These are phyloP conservation scores for Asclepias syriaca DNA, from an alignment of 257 asterid genomes.

Conservation along the genomic window DNA sequence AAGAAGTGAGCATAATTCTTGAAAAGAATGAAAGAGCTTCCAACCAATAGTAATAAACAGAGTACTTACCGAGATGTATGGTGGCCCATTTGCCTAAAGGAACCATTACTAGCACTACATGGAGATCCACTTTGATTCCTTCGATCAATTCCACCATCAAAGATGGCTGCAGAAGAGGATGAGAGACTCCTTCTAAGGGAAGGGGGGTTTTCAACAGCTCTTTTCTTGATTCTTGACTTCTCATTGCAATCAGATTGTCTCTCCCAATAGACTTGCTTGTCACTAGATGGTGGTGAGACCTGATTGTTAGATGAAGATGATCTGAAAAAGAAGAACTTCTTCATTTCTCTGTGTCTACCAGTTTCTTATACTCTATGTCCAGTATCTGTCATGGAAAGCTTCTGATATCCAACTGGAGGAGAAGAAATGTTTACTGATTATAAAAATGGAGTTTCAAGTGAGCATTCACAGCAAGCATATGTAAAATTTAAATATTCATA, in stretches of 20 bases:
- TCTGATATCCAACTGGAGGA: constrained; percentile 8
- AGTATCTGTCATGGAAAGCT: constrained; percentile 23
- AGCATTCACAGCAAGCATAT: constrained; percentile 8
- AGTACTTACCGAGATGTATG: constrained; percentile 50
- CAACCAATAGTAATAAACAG: constrained; percentile 4
- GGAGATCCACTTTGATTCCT: constrained; percentile 59
- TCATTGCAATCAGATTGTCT: constrained; percentile 40
- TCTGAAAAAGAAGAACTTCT: constrained; percentile 86
- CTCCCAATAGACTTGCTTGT: constrained; percentile 57
- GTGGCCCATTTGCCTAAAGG: constrained; percentile 45
- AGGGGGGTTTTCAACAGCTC: constrained; percentile 53
- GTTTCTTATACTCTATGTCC: constrained; percentile 24
- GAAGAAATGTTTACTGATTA: neutral
- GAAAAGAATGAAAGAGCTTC: neutral
- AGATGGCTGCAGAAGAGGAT: constrained; percentile 66
- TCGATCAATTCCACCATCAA: constrained; percentile 38
- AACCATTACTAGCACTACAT: constrained; percentile 37
- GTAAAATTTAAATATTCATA: neutral
- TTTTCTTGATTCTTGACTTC: constrained; percentile 41
- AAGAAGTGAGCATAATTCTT: constrained; percentile 2
- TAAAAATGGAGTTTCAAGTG: neutral
- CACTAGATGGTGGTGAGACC: constrained; percentile 56
- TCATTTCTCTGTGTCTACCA: constrained; percentile 53
- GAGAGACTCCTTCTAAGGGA: constrained; percentile 82
- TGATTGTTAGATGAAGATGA: constrained; percentile 47